These are phyloP conservation scores for Wickerhamiella nectarea DNA, from an alignment of 805 yeast species.

Conservation along the genomic window DNA sequence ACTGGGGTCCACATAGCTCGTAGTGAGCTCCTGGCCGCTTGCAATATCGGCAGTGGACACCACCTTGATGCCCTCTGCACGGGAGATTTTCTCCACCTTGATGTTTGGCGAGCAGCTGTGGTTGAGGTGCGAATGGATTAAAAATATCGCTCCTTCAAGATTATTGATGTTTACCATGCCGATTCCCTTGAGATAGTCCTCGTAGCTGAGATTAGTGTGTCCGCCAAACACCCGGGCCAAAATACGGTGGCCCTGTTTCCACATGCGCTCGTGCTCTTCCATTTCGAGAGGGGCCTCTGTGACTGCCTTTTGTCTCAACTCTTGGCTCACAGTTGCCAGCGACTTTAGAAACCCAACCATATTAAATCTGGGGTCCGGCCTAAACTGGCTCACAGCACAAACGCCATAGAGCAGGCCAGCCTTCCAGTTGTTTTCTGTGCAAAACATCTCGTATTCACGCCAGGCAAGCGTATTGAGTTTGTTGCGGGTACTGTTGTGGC, in stretches of 20 bases:
- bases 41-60: slow-evolving; percentile 44
- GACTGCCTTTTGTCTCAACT: slow-evolving; percentile 43
- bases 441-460: slow-evolving; percentile 43
- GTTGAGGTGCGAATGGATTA: slow-evolving; percentile 55
- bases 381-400: slow-evolving; percentile 33
- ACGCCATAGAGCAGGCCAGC: slow-evolving; percentile 54
- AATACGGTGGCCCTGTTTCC: slow-evolving; percentile 43
- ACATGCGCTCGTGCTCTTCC: slow-evolving; percentile 28
- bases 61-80: slow-evolving; percentile 44
- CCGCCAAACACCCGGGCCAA: slow-evolving; percentile 36
- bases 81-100: slow-evolving; percentile 33
- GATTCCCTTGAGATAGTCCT: slow-evolving; percentile 44
- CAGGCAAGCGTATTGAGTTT: slow-evolving; percentile 30
- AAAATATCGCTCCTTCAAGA: slow-evolving; percentile 46
- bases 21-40: slow-evolving; percentile 53
- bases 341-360: slow-evolving; percentile 36
- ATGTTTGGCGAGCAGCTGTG: slow-evolving; percentile 68
- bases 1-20: slow-evolving; percentile 56
- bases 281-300: slow-evolving; percentile 29
- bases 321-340: slow-evolving; percentile 60
- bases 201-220: slow-evolving; percentile 29
- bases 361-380: slow-evolving; percentile 11
- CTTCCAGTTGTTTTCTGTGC: slow-evolving; percentile 51
- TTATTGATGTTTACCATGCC: slow-evolving; percentile 70
- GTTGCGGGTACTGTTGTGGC: slow-evolving; percentile 36